Evolutionary conservation across 78 protist genomes (phyloP), one percentile per base, ranked within the genome.

Genomic region (Dictyostelium capitatum): DNA sequence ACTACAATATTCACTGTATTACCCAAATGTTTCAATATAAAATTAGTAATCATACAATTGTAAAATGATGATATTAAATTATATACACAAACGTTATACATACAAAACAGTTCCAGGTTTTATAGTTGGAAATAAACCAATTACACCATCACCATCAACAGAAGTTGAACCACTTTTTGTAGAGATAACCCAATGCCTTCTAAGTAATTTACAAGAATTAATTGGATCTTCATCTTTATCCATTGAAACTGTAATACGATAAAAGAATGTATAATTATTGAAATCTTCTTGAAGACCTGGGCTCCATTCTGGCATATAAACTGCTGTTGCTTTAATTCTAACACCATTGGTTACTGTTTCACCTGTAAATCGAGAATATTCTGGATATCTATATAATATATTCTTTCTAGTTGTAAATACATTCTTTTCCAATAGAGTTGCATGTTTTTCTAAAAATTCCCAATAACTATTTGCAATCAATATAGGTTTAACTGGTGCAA

Each of bases 261-360:
- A 83, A 30, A 57, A 83, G 47, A 83, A 83, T 1, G 75, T 12
- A 23, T 4, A 74, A 48, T 19, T 11, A 11, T 6, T 74, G 12
- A 11, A 5, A 23, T 23, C 46, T n/a, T n/a, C n/a, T n/a, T n/a
- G 9, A 15, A 17, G 67, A 8, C 9, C 10, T 59, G n/a, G n/a
- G n/a, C n/a, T n/a, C n/a, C n/a, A n/a, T 32, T 82, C 90, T 10
- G 91, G 91, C 2, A 73, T 67, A 73, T 83, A 83, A 30, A 83
- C 77, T 0, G 91, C 82, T 46, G 70, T 50, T 25, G 75, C 80
- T 46, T 83, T 83, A 1, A 83, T 47, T 59, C 81, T 53, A n/a
- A 83, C 32, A 25, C 91, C 91, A 73, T 57, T 19, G 9, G 80
- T 70, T 4, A 65, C 64, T 2, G 2, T 47, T 10, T 74, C 74